Evolutionary conservation across 2,329 filamentous ascomycete genomes (phyloP).

Genomic region (Hymenoscyphus repandus): DNA sequence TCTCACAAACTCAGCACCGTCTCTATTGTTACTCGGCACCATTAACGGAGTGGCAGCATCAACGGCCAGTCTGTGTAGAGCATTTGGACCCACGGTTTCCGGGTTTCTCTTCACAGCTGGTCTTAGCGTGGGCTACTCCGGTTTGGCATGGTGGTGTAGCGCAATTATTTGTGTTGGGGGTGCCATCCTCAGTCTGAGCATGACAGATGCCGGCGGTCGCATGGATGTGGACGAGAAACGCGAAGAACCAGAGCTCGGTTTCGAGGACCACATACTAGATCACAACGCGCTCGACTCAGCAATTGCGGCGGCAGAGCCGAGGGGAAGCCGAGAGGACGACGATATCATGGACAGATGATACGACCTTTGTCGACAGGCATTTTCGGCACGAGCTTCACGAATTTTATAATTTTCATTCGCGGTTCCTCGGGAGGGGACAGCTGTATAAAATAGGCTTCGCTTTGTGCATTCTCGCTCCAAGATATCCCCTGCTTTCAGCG

Average conservation of each 20-base stretch:
- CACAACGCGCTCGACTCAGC: constrained; percentile 23
- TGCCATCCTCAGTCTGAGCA: constrained; percentile 67
- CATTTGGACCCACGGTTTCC: constrained; percentile 82
- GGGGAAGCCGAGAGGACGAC: neutral
- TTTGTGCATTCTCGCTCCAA: constrained; percentile 3
- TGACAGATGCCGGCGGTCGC: constrained; percentile 51
- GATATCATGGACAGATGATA: constrained; percentile 4
- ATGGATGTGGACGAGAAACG: constrained; percentile 29
- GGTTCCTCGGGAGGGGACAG: constrained; percentile 13
- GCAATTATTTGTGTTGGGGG: constrained; percentile 71
- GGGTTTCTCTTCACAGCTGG: constrained; percentile 80
- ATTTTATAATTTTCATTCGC: constrained; percentile 8
- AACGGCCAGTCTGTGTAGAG: constrained; percentile 81
- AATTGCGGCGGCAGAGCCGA: constrained; percentile 16
- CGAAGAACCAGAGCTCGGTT: constrained; percentile 23
- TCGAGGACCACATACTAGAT: constrained; percentile 25
- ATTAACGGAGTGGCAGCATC: constrained; percentile 92
- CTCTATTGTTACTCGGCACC: constrained; percentile 76
- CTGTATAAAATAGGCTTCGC: constrained; percentile 12
- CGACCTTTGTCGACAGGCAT: neutral
- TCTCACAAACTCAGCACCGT: constrained; percentile 81
- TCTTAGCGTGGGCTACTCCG: constrained; percentile 74
- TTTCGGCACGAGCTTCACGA: constrained; percentile 5
- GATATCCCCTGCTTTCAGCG: constrained; percentile 7
- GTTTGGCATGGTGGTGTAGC: constrained; percentile 90